Evolutionary conservation across 1,284 basidiomycete species (phyloP), one percentile per base, ranked within the genome.

Genomic region (Cystobasidium slooffiae): DNA sequence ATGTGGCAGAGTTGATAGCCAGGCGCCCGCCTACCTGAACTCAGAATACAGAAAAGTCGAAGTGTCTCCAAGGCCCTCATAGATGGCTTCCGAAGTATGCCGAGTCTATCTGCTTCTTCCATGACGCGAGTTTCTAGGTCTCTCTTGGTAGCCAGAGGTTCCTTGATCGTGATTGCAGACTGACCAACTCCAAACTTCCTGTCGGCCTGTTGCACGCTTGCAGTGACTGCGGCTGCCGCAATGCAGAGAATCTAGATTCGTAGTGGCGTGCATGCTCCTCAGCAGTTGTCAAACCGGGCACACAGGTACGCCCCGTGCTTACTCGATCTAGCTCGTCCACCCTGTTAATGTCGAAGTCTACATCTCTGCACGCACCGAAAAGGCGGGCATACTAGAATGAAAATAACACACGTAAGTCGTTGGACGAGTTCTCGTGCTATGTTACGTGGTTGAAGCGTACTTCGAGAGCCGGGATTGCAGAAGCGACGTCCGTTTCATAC

Each of bases 281-380:
- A 61, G 39, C 37, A 39, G 39, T 18, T n/a, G 31, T 31, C 31
- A 31, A 31, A 31, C 5, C 31, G 31, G 31, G 6, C 6, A 22
- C 49, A 12, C 44, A 53, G 14, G 10, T 49, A 41, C 37, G 16
- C 20, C 37, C 6, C 22, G n/a, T 55, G 6, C 65, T 44, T 37
- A 70, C 58, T 18, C 46, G 18, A 43, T 72, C 69, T 31, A 72
- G 10, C 10, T 53, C 62, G 41, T 72, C 69, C 62, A 72, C 37
- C 22, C 51, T 20, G n/a, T 55, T 24, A 6, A 65, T 55, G 46
- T 72, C 56, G 62, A 72, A 72, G 7, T 64, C 22, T 16, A 31
- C 61, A n/a, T 52, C 20, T n/a, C 65, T 20, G 61, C 69, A 72
- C 2, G 62, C 39, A 6, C 12, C 9, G 18, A 53, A 24, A 20